These are phyloP conservation scores for Cladosporium sphaerospermum DNA, from an alignment of 2,329 filamentous ascomycete species.

Conservation along the genomic window DNA sequence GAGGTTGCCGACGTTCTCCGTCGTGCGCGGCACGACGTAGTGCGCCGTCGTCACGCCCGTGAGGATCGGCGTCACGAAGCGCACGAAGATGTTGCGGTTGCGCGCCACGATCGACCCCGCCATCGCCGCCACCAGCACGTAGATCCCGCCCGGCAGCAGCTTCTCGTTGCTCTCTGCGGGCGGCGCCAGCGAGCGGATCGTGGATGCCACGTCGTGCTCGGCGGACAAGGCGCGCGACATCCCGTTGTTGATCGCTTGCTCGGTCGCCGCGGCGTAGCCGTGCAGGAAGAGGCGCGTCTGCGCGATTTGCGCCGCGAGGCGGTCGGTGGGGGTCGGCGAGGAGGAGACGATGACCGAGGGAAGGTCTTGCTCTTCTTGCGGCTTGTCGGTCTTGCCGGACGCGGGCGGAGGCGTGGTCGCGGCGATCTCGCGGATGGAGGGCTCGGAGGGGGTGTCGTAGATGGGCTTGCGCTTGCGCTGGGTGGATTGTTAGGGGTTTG, in stretches of 20 bases:
- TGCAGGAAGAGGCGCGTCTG: conserved; percentile 75
- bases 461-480: conserved; percentile 55
- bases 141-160: conserved; percentile 82
- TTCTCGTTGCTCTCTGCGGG: conserved; percentile 78
- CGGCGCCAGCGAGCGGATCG: conserved; percentile 81
- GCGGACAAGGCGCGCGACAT: conserved; percentile 76
- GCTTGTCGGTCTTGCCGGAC: conserved; percentile 29
- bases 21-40: conserved; percentile 80
- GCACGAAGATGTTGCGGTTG: conserved; percentile 78
- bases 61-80: conserved; percentile 67
- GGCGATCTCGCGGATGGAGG: conserved; percentile 31
- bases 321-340: conserved; percentile 75
- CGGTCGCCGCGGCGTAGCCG: conserved; percentile 63
- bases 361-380: conserved; percentile 22
- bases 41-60: conserved; percentile 80
- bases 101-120: conserved; percentile 85
- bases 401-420: conserved; percentile 33
- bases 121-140: conserved; percentile 92
- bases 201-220: conserved; percentile 84
- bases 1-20: conserved; percentile 78
- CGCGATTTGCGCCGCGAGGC: conserved; percentile 76
- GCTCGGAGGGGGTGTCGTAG: conserved; percentile 60
- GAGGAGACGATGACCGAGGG: conserved; percentile 25
- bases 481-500: neutral
- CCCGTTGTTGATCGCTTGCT: conserved; percentile 75